Conservation (phyloP, 2,329 filamentous ascomycete species). For the Calonectria pteridis region DNA sequence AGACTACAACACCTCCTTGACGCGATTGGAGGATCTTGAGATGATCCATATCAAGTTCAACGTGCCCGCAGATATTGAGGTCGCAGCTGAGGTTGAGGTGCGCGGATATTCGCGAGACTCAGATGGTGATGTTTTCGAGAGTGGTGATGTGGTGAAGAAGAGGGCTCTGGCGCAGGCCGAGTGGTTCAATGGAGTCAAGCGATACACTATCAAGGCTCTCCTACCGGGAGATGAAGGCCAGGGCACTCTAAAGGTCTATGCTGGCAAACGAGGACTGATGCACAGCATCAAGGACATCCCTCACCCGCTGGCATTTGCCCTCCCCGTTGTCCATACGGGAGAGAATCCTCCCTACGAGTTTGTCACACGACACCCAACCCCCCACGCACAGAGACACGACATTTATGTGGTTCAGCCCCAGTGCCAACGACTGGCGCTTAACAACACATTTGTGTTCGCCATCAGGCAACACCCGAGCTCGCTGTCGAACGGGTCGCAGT, state of each 20-base stretch:
- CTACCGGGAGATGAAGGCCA: conserved; percentile 92
- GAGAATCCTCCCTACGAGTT: conserved; percentile 97
- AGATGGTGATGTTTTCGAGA: conserved; percentile 95
- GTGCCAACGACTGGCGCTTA: conserved; percentile 86
- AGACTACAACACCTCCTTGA: conserved; percentile 90
- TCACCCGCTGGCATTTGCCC: conserved; percentile 86
- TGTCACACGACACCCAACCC: conserved; percentile 91
- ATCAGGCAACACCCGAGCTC: conserved; percentile 91
- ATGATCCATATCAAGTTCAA: conserved; percentile 91
- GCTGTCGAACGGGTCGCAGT: conserved; percentile 46
- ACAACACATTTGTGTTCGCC: conserved; percentile 98
- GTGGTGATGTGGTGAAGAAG: conserved; percentile 87
- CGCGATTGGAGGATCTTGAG: conserved; percentile 90
- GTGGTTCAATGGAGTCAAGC: conserved; percentile 88
- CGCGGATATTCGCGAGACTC: conserved; percentile 82
- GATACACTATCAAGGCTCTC: conserved; percentile 93
- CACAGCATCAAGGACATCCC: conserved; percentile 97
- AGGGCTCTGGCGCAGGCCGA: conserved; percentile 90
- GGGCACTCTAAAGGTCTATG: conserved; percentile 90
- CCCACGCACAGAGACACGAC: conserved; percentile 96
- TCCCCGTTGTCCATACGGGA: conserved; percentile 92
- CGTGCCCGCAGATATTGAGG: conserved; percentile 90
- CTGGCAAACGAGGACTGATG: conserved; percentile 94
- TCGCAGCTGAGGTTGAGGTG: conserved; percentile 92
- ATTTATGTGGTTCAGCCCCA: conserved; percentile 98